Evolutionary conservation across 352 stramenopile genomes (phyloP), one percentile per base, ranked within the genome.

Genomic region (Halophytophthora polymorphica): DNA sequence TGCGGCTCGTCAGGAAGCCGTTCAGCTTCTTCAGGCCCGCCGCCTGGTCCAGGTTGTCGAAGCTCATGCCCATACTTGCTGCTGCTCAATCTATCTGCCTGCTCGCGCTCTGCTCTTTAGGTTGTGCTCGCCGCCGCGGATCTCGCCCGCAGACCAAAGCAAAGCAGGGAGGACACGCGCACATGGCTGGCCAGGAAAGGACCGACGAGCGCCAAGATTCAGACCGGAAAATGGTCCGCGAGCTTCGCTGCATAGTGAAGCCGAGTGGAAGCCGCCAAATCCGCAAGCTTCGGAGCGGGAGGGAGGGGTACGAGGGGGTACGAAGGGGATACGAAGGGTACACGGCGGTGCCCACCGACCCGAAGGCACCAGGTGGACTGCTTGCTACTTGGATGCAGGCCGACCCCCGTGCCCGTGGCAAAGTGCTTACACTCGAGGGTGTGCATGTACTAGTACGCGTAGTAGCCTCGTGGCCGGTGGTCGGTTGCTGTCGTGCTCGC

Each of bases 11-110:
- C 36, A 95, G 78, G 73, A 88, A 95, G 56, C 80, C 77, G 58
- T 89, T 89, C 1, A 89, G 74, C 67, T 89, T 89, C 67, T 86
- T 86, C 36, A 89, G 58, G 59, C 76, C 78, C 15, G 66, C 58
- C 51, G 77, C 69, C 49, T 71, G 67, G 69, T 84, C 56, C 41
- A 89, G 50, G 59, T 82, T 73, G 55, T 80, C 70, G 58, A 89
- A 83, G n/a, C 64, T 61, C 47, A 86, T 68, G 59, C 58, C 67
- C 72, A 83, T 83, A 42, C 3, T 77, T 63, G 41, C 28, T 56
- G 36, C n/a, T n/a, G n/a, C n/a, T n/a, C n/a, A n/a, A n/a, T n/a
- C n/a, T n/a, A n/a, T n/a, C n/a, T n/a, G 17, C 11, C 38, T 19
- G 10, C n/a, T 44, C n/a, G 12, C 33, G 29, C 42, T 56, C 8